Conservation (phyloP, 2,329 filamentous ascomycete genomes). For the Chrysoporthe austroafricana region DNA sequence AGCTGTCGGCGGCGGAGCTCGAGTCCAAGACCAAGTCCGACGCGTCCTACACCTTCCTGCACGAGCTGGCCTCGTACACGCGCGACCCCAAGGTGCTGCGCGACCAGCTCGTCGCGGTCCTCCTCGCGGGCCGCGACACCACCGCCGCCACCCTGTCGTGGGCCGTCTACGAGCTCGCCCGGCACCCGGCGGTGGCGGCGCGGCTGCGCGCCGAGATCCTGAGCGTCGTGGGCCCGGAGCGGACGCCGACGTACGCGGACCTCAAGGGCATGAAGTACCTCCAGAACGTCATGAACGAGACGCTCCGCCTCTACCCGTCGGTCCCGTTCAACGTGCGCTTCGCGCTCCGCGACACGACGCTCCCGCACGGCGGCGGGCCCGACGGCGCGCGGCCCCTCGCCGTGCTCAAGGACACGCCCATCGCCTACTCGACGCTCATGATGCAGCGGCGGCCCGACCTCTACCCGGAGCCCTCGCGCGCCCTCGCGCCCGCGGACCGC, state of each 20-base stretch:
- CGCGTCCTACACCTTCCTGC: conserved; percentile 79
- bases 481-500: conserved; percentile 49
- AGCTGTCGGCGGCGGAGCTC: conserved; percentile 71
- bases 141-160: conserved; percentile 82
- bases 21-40: conserved; percentile 73
- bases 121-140: conserved; percentile 86
- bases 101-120: conserved; percentile 81
- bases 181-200: conserved; percentile 66
- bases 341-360: conserved; percentile 72
- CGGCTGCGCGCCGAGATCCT: conserved; percentile 77
- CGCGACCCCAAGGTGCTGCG: conserved; percentile 72
- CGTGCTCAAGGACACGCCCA: conserved; percentile 65
- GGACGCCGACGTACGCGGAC: conserved; percentile 73
- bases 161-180: conserved; percentile 79
- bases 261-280: conserved; percentile 35
- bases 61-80: conserved; percentile 82
- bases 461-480: conserved; percentile 56
- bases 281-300: conserved; percentile 34
- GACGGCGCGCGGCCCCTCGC: conserved; percentile 65
- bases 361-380: conserved; percentile 72
- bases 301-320: conserved; percentile 40
- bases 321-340: conserved; percentile 81
- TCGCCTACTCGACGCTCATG: conserved; percentile 69
- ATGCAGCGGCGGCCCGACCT: conserved; percentile 74
- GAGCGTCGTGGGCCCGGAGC: conserved; percentile 63